Evolutionary conservation across 108 stramenopile species (phyloP).

Genomic region (Skeletonema potamos): DNA sequence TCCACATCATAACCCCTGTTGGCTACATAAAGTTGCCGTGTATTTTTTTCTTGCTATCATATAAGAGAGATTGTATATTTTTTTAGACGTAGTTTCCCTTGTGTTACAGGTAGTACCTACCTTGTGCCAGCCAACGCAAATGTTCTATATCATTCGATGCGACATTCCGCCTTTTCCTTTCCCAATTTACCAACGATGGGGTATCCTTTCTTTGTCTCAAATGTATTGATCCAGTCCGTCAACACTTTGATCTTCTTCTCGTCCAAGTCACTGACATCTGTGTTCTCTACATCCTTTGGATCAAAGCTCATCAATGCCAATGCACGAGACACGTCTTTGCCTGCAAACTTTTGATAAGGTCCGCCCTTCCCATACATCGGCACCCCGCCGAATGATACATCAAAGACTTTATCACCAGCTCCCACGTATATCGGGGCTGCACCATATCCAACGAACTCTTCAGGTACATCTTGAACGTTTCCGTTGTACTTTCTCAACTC

Average conservation of each 20-base stretch:
- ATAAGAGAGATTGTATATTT: too few species aligned
- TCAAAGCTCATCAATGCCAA: conserved; percentile 98
- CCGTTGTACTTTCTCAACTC: conserved; percentile 70
- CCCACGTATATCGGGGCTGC: conserved; percentile 85
- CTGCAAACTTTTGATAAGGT: conserved; percentile 92
- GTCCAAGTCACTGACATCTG: conserved; percentile 74
- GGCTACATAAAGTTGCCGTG: too few species aligned
- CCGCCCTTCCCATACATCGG: conserved; percentile 83
- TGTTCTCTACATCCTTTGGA: conserved; percentile 80
- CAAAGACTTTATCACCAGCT: conserved; percentile 84
- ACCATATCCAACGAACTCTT: conserved; percentile 57
- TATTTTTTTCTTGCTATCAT: too few species aligned
- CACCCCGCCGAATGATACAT: conserved; percentile 94
- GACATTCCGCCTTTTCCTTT: background rate
- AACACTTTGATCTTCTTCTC: conserved; percentile 85
- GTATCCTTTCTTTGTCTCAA: conserved; percentile 87
- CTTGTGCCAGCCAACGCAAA: too few species aligned
- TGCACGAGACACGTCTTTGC: conserved; percentile 92
- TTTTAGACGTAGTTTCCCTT: too few species aligned
- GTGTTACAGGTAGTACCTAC: too few species aligned
- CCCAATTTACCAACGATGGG: conserved; percentile 89
- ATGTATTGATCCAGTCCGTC: conserved; percentile 93
- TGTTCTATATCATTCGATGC: background rate
- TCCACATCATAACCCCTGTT: too few species aligned
- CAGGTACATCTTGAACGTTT: conserved; percentile 42